Evolutionary conservation across 164 flowering plant genomes (phyloP).

Genomic region (Stephania japonica): DNA sequence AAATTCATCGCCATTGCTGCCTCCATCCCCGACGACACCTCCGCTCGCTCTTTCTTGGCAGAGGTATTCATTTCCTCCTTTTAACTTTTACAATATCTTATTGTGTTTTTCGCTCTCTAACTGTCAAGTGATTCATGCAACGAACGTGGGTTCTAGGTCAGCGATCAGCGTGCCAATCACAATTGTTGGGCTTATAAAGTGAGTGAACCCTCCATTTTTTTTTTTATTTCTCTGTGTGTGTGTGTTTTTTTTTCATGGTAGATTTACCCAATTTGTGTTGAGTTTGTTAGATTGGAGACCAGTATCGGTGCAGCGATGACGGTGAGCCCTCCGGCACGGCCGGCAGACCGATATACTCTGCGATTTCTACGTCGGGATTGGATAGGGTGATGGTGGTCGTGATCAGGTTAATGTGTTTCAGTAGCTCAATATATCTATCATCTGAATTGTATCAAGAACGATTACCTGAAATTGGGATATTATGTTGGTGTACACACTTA

Average conservation of each 20-base stretch:
- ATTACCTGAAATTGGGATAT: not conserved
- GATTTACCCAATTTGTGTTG: not conserved
- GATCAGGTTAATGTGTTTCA: slow-evolving; percentile 46
- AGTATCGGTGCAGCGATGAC: slow-evolving; percentile 75
- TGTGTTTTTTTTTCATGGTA: no score
- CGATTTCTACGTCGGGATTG: slow-evolving; percentile 77
- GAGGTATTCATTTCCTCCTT: slow-evolving; percentile 32
- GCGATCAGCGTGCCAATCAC: slow-evolving; percentile 77
- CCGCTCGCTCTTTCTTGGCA: slow-evolving; percentile 67
- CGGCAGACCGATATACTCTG: slow-evolving; percentile 88
- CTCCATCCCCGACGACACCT: slow-evolving; percentile 53
- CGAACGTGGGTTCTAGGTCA: slow-evolving; percentile 38
- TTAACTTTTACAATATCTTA: no score
- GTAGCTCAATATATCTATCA: not conserved
- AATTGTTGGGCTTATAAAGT: slow-evolving; percentile 99
- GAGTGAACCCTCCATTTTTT: not conserved
- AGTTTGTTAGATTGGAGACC: slow-evolving; percentile 66
- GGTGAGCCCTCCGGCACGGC: slow-evolving; percentile 98
- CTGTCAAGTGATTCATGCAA: not conserved
- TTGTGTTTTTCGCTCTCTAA: not conserved
- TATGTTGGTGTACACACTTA: slow-evolving; percentile 14
- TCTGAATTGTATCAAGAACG: not conserved
- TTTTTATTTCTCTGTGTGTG: no score
- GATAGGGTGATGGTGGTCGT: slow-evolving; percentile 96
- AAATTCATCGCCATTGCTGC: slow-evolving; percentile 93